Conservation (phyloP, 1,284 basidiomycete species). For the Ganoderma lingzhi region DNA sequence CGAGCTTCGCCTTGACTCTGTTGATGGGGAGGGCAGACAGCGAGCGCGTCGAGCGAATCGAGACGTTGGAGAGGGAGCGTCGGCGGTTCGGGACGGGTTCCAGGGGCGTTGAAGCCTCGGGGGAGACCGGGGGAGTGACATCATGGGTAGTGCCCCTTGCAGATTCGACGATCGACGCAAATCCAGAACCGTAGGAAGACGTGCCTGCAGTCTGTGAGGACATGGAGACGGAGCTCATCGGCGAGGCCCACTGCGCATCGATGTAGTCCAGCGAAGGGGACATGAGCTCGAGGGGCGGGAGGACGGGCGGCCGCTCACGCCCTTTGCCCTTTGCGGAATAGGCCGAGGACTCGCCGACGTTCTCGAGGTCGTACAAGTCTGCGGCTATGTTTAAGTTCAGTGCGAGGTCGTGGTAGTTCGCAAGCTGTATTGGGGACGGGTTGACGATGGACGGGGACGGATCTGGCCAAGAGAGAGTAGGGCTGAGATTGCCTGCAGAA, state of each 20-base stretch:
- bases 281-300: constrained; percentile 70
- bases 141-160: constrained; percentile 31
- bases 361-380: constrained; percentile 24
- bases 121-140: constrained; percentile 28
- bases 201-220: constrained; percentile 53
- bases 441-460: constrained; percentile 22
- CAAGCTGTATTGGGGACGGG: not conserved
- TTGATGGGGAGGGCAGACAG: constrained; percentile 54
- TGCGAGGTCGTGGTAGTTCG: constrained; percentile 16
- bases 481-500: constrained; percentile 12
- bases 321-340: constrained; percentile 58
- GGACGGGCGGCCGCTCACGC: constrained; percentile 63
- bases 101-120: constrained; percentile 26
- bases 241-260: constrained; percentile 51
- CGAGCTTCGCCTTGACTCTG: constrained; percentile 56
- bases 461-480: constrained; percentile 17
- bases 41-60: constrained; percentile 52
- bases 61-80: constrained; percentile 65
- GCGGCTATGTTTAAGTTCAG: not conserved
- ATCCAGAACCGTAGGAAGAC: constrained; percentile 60
- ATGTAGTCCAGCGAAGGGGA: constrained; percentile 57
- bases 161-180: constrained; percentile 34
- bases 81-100: constrained; percentile 50
- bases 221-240: constrained; percentile 28
- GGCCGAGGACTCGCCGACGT: constrained; percentile 30